Evolutionary conservation across 2,329 filamentous ascomycete genomes (phyloP).

Genomic region (Aspergillus versicolor): DNA sequence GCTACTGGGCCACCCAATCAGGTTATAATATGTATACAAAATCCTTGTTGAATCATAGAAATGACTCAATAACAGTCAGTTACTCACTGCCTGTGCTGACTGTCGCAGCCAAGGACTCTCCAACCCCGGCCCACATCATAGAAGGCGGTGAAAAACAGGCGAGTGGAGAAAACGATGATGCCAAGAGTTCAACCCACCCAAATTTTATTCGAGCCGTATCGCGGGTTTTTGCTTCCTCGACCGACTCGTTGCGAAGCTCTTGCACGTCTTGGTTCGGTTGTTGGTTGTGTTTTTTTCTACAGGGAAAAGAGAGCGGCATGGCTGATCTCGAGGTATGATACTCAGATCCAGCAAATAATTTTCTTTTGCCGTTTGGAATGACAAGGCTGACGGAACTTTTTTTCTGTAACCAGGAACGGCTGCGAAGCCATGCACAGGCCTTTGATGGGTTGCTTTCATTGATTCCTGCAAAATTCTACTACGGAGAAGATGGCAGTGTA

Average conservation of each 20-base stretch:
- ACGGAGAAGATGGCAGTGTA: constrained; percentile 81
- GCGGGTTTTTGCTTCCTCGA: constrained; percentile 21
- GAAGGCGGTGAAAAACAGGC: constrained; percentile 24
- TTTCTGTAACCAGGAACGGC: constrained; percentile 42
- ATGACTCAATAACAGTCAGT: not conserved
- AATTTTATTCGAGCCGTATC: constrained; percentile 34
- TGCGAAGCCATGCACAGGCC: constrained; percentile 62
- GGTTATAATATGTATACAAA: not conserved
- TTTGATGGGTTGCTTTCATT: constrained; percentile 85
- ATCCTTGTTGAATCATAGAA: not conserved
- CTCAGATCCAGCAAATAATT: not conserved
- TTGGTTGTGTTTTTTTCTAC: constrained; percentile 6
- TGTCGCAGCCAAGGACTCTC: not conserved
- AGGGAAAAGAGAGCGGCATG: constrained; percentile 24
- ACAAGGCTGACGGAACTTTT: constrained; percentile 24
- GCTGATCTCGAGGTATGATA: constrained; percentile 42
- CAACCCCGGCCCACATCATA: not conserved
- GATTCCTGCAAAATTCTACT: constrained; percentile 88
- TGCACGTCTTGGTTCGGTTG: constrained; percentile 13
- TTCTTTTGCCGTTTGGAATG: constrained; percentile 12
- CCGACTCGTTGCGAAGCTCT: constrained; percentile 15
- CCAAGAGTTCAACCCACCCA: constrained; percentile 41
- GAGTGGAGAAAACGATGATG: constrained; percentile 32
- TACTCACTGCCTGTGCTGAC: not conserved
- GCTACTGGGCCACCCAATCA: not conserved